These are phyloP conservation scores for Saccharomycopsis hybrid DNA, from an alignment of 1,139 yeast genomes.

Conservation along the genomic window DNA sequence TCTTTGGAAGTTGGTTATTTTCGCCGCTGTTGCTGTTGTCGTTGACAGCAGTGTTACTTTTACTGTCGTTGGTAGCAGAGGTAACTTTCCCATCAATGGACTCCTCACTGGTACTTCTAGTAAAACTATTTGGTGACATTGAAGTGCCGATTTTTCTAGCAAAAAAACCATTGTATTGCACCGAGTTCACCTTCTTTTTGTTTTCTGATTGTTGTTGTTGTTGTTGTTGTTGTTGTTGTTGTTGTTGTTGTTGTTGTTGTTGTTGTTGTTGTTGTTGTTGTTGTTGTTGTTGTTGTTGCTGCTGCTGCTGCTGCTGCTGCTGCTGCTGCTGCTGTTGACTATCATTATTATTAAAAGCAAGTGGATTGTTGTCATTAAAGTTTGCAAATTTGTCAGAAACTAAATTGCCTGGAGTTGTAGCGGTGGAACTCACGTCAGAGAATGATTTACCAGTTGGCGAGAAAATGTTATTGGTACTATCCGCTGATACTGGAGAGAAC, in stretches of 20 bases:
- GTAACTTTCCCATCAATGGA: too few species aligned
- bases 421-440: not conserved
- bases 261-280: conserved; percentile 1
- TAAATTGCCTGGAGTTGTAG: conserved; percentile 2
- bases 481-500: conserved; percentile 10
- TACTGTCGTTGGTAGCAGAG: not conserved
- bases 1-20: not conserved
- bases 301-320: not conserved
- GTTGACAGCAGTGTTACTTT: not conserved
- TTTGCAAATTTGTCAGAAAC: not conserved
- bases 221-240: not conserved
- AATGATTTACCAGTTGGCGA: conserved; percentile 6
- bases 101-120: too few species aligned
- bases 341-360: too few species aligned
- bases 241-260: not conserved
- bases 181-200: conserved; percentile 10
- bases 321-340: not conserved
- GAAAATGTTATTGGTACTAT: conserved; percentile 3
- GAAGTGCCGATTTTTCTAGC: conserved; percentile 7
- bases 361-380: too few species aligned
- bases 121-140: not conserved
- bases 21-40: not conserved
- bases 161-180: conserved; percentile 19
- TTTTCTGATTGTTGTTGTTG: not conserved
- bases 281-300: not conserved